Base-by-base conservation (phyloP, 805 yeast genomes). In the Saccharomycopsis vini region DNA sequence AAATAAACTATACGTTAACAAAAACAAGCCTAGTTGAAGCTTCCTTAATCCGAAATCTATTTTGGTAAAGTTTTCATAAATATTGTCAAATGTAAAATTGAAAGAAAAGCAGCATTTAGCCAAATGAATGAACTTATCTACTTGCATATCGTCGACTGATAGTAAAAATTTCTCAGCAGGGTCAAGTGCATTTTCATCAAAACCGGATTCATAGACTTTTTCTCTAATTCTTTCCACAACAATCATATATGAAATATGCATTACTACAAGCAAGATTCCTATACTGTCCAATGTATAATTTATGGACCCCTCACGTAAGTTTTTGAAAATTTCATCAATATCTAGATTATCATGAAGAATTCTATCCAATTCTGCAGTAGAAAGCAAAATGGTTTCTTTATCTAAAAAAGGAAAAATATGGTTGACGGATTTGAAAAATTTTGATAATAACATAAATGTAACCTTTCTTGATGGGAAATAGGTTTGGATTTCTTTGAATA, bases 101-200 rank as follows among this genome's bases (percentile, higher is more conserved):
- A 36, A 48, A 3, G 47, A 42, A 28, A 42, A 44, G 24, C 49
- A 45, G 5, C 32, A 16, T 24, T 45, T 45, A 5, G 51, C 51
- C n/a, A 48, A 16, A 28, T 43, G 32, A 18, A 42, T 34, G 26
- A 24, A 42, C 26, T 40, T 16, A 13, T 40, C 40, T 5, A 40
- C 24, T 4, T 37, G 24, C 6, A 44, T 36, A 12, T 36, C 20
- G 5, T 32, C 41, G 16, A 13, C 26, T 10, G 20, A n/a, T 18
- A 48, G 20, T 12, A 48, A 34, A 16, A 33, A 43, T 19, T 20
- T 26, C 20, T 48, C 51, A 16, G 44, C 26, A 7, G 31, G 18
- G 7, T 31, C 22, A 13, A 48, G 28, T 19, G 23, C 30, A 3
- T 45, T 22, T 10, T 28, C 23, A 20, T 45, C 28, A 21, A 48